Conservation (phyloP, 345 rosid species). For the Balakata baccata region DNA sequence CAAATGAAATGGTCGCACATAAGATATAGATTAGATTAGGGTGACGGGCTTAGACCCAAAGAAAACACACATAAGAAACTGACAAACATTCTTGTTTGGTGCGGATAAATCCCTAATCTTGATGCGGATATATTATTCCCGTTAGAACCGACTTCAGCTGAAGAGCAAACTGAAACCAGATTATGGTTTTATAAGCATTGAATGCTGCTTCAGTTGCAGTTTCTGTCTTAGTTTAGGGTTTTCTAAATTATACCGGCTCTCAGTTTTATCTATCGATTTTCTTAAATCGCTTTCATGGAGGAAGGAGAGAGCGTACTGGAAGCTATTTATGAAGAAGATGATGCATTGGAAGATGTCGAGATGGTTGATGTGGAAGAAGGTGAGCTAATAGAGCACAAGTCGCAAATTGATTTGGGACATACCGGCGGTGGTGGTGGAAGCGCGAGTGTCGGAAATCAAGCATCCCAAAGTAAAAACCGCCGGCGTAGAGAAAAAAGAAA, state of each 20-base stretch:
- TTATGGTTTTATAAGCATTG: no score
- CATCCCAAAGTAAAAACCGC: conserved; percentile 31
- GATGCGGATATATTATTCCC: background rate
- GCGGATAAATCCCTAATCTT: background rate
- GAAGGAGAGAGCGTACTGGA: conserved; percentile 52
- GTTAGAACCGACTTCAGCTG: background rate
- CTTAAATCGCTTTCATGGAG: conserved; percentile 43
- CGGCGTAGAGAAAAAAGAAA: conserved; percentile 42
- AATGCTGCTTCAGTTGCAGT: background rate
- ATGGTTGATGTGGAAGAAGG: conserved; percentile 93
- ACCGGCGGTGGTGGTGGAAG: conserved; percentile 4
- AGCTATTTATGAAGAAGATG: conserved; percentile 46
- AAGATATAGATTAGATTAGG: no score
- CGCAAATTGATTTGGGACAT: conserved; percentile 19
- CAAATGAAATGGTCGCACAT: no score
- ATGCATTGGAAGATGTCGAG: conserved; percentile 51
- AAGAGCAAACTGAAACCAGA: no score
- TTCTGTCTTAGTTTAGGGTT: background rate
- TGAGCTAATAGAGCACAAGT: conserved; percentile 48
- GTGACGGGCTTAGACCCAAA: no score
- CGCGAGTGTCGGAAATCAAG: conserved; percentile 30
- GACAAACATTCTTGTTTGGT: background rate
- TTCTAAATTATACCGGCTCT: background rate
- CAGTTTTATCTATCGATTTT: background rate
- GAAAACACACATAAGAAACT: background rate